A percentile compares a stretch with the other conserved stretches of the same genome.
Evolutionary conservation across 805 yeast species (phyloP).

Genomic region (Yamadazyma olivae): DNA sequence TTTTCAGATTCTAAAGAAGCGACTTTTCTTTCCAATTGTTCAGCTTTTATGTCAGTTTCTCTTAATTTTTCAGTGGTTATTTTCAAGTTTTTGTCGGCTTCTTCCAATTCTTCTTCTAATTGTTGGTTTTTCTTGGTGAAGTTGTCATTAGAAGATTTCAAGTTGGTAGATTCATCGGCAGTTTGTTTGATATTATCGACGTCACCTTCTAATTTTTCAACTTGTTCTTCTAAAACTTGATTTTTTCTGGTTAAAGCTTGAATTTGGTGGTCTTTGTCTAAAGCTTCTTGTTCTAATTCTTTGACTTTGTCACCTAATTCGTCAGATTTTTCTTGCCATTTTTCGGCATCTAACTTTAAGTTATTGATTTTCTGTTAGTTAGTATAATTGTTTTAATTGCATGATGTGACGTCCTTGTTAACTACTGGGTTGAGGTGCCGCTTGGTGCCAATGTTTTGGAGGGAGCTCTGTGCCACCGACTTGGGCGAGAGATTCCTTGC

Average conservation of each 20-base stretch:
- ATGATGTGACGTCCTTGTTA: no score
- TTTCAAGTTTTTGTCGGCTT: conserved; percentile 84
- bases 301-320: conserved; percentile 78
- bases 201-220: conserved; percentile 74
- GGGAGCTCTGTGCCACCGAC: no score
- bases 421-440: no score
- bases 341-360: conserved; percentile 91
- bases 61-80: conserved; percentile 92
- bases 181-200: conserved; percentile 75
- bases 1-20: conserved; percentile 89
- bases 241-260: conserved; percentile 90
- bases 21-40: conserved; percentile 92
- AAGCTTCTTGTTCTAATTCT: conserved; percentile 85
- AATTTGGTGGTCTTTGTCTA: conserved; percentile 93
- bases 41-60: conserved; percentile 93
- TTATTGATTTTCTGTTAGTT: conserved; percentile 69
- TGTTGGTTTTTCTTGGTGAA: conserved; percentile 84
- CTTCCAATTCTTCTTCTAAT: conserved; percentile 89
- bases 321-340: conserved; percentile 96
- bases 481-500: no score
- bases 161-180: conserved; percentile 87
- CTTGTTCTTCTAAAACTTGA: conserved; percentile 78
- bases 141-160: conserved; percentile 87
- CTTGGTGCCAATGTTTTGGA: no score
- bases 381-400: no score